Evolutionary conservation across 805 yeast genomes (phyloP).

Genomic region (Yamadazyma paraphyllophila): DNA sequence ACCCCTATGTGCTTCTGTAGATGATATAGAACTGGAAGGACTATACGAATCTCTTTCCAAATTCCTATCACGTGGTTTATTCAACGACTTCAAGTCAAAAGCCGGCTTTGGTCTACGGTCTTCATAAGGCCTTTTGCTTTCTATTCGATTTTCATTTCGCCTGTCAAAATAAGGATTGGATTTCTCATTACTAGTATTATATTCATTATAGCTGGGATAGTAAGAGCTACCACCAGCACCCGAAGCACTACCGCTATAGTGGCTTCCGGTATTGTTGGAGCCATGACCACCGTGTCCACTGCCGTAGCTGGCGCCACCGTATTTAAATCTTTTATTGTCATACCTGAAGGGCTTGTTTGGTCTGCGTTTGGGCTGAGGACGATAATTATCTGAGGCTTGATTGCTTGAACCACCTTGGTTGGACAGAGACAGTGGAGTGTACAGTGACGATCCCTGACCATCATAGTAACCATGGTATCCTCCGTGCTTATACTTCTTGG

Average conservation of each 20-base stretch:
- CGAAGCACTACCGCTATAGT: background rate
- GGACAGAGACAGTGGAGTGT: background rate
- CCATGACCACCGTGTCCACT: background rate
- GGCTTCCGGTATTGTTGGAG: background rate
- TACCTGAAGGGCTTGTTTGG: slow-evolving; percentile 10
- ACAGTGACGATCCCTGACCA: slow-evolving; percentile 6
- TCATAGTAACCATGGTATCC: slow-evolving; percentile 8
- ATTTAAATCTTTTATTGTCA: slow-evolving; percentile 10
- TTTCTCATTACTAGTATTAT: background rate
- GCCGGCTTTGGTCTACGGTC: slow-evolving; percentile 14
- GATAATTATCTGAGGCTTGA: slow-evolving; percentile 2
- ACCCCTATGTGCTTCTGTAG: background rate
- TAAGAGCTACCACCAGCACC: slow-evolving; percentile 1
- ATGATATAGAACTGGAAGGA: background rate
- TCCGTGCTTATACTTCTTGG: slow-evolving; percentile 7
- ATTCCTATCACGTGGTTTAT: background rate
- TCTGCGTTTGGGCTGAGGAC: slow-evolving; percentile 12
- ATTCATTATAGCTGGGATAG: slow-evolving; percentile 2
- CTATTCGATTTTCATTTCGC: slow-evolving; percentile 1
- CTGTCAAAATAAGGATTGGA: background rate
- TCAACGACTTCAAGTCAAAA: slow-evolving; percentile 11
- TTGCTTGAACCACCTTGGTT: background rate
- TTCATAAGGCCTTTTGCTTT: slow-evolving; percentile 8
- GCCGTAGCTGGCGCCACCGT: background rate
- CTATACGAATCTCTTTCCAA: slow-evolving; percentile 3